Percentiles rank a stretch among this genome's conserved stretches.
Conservation (phyloP, 2,329 filamentous ascomycete genomes). For the Ascochyta rabiei region DNA sequence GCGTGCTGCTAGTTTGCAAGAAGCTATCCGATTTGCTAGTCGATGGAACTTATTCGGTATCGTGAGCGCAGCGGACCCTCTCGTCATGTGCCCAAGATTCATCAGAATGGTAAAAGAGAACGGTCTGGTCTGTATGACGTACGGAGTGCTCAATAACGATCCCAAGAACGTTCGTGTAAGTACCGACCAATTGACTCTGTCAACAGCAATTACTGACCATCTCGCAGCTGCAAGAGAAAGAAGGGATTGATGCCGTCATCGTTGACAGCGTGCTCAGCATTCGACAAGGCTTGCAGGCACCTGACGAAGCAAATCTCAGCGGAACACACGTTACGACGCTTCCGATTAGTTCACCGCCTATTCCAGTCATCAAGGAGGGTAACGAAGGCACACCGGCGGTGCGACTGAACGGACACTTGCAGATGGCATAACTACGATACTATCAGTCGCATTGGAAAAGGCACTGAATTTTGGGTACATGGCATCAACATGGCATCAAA, state of each 20-base stretch:
- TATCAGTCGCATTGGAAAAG: background rate
- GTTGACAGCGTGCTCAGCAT: conserved; percentile 95
- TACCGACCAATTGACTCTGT: background rate
- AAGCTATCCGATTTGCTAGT: conserved; percentile 91
- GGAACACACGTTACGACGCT: background rate
- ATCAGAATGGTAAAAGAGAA: conserved; percentile 94
- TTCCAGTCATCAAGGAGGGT: conserved; percentile 3
- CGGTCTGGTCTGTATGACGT: conserved; percentile 92
- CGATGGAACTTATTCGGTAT: conserved; percentile 95
- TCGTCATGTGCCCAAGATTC: conserved; percentile 86
- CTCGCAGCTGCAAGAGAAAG: conserved; percentile 79
- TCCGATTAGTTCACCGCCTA: conserved; percentile 1
- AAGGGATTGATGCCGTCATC: conserved; percentile 97
- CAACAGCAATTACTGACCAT: conserved; percentile 2
- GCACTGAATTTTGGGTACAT: background rate
- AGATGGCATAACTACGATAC: background rate
- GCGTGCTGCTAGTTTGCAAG: conserved; percentile 87
- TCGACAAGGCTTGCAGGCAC: conserved; percentile 79
- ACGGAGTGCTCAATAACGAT: conserved; percentile 90
- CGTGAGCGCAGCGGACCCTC: conserved; percentile 83
- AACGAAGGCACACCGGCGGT: conserved; percentile 3
- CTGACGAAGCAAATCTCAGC: background rate
- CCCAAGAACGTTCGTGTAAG: conserved; percentile 81
- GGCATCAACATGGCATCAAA: background rate
- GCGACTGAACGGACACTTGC: conserved; percentile 1